Conservation (phyloP, 257 asterid genomes). For the Scutellaria barbata region DNA sequence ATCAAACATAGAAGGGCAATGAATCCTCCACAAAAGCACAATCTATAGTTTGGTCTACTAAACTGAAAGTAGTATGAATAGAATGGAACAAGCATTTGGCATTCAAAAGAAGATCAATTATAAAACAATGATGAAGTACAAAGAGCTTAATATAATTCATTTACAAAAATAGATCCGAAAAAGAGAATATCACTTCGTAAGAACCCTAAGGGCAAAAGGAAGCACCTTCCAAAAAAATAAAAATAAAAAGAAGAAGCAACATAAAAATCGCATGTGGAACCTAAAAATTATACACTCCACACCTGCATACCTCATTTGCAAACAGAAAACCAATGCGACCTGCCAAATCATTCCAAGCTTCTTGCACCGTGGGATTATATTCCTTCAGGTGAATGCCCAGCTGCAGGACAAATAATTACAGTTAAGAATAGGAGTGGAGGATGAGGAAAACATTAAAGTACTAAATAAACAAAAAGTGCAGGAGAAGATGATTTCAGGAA, state of each 20-base stretch:
- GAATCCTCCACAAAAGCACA: conserved; percentile 3
- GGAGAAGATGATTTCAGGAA: not conserved
- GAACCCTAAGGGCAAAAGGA: not conserved
- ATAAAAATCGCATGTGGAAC: conserved; percentile 4
- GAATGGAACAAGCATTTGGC: not conserved
- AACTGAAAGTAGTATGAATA: not conserved
- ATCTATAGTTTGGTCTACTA: conserved; percentile 15
- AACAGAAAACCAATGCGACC: conserved; percentile 67
- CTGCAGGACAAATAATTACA: conserved; percentile 46
- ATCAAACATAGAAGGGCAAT: conserved; percentile 14
- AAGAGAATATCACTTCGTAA: not conserved
- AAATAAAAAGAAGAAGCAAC: conserved; percentile 22
- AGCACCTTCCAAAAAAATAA: not conserved
- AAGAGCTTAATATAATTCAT: conserved; percentile 7
- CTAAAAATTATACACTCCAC: conserved; percentile 23
- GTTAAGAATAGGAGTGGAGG: not conserved
- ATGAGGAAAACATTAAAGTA: not conserved
- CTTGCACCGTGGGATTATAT: conserved; percentile 63
- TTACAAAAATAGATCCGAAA: not conserved
- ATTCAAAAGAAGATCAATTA: not conserved
- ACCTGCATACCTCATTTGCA: conserved; percentile 70
- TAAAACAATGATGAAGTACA: not conserved
- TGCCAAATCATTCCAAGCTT: conserved; percentile 78
- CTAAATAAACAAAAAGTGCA: not conserved
- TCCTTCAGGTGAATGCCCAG: conserved; percentile 68